These are phyloP conservation scores for Chimonanthus salicifolius DNA, from an alignment of 164 flowering plant species.

Conservation along the genomic window DNA sequence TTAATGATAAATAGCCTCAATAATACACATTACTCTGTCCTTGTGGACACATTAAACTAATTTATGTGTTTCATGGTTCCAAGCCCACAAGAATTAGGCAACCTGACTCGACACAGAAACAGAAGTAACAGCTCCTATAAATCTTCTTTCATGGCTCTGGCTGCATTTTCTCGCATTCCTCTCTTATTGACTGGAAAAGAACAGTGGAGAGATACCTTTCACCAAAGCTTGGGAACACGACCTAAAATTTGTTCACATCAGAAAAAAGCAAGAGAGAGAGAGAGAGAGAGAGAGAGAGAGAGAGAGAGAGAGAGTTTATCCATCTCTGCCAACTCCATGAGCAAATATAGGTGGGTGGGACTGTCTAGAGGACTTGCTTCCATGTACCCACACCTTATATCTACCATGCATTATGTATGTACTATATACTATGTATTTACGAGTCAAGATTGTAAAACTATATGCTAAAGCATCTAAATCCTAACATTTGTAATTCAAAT, in stretches of 20 bases:
- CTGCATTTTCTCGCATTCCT: conserved; percentile 88
- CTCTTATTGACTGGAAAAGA: conserved; percentile 83
- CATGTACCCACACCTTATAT: too few species aligned
- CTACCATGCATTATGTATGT: too few species aligned
- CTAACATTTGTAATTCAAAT: too few species aligned
- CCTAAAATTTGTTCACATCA: conserved; percentile 30
- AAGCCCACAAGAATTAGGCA: not conserved
- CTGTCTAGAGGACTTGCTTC: not conserved
- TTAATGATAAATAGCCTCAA: not conserved
- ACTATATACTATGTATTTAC: too few species aligned
- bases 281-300: not conserved
- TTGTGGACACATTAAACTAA: too few species aligned
- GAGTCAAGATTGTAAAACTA: too few species aligned
- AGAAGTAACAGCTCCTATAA: not conserved
- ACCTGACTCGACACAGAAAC: too few species aligned
- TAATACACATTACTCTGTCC: not conserved
- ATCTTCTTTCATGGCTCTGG: conserved; percentile 43
- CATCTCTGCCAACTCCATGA: too few species aligned
- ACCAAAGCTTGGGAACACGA: conserved; percentile 87
- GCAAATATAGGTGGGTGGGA: not conserved
- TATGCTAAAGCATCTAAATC: too few species aligned
- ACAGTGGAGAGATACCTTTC: conserved; percentile 84
- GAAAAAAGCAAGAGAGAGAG: not conserved
- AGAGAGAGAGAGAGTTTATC: not conserved
- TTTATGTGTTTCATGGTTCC: not conserved